phyloP scores from a whole-genome alignment of 768 basidiomycete genomes.

The Leccinum aurantiacum region DNA sequence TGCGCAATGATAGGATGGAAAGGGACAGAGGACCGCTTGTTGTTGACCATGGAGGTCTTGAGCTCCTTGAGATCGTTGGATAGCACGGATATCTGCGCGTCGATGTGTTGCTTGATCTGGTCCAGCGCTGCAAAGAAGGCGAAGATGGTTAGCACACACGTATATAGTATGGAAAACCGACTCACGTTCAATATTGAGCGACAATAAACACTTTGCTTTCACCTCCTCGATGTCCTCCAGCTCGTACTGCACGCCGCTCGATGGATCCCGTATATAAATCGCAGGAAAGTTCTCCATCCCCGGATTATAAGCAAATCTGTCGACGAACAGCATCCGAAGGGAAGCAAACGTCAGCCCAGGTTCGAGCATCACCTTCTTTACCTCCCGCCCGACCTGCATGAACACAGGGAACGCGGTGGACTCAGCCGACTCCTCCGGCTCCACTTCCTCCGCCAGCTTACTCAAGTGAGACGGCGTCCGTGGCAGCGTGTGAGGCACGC shows the following conservation, averaged over 20 bases:
- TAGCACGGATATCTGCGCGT: constrained; percentile 80
- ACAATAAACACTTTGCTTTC: constrained; percentile 82
- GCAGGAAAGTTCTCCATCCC: constrained; percentile 92
- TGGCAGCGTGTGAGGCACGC: constrained; percentile 7
- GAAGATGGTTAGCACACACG: not conserved
- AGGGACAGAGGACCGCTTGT: constrained; percentile 52
- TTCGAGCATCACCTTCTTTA: constrained; percentile 82
- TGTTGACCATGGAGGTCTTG: constrained; percentile 58
- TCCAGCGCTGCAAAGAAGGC: constrained; percentile 73
- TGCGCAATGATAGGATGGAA: constrained; percentile 48
- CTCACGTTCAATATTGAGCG: constrained; percentile 96
- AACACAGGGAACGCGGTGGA: constrained; percentile 63
- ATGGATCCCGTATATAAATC: constrained; percentile 92
- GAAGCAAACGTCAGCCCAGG: constrained; percentile 68
- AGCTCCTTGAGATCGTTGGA: constrained; percentile 92
- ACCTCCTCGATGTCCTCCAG: constrained; percentile 94
- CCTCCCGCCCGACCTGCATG: constrained; percentile 85
- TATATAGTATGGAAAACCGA: constrained; percentile 19
- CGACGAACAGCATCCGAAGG: constrained; percentile 86
- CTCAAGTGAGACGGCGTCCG: constrained; percentile 9
- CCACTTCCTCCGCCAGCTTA: constrained; percentile 21
- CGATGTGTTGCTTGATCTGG: constrained; percentile 98
- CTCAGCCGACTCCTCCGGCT: constrained; percentile 19
- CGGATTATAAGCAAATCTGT: constrained; percentile 92
- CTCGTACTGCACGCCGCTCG: constrained; percentile 92